Conservation (phyloP, 2,329 filamentous ascomycete species). For the Xylariales sp. region DNA sequence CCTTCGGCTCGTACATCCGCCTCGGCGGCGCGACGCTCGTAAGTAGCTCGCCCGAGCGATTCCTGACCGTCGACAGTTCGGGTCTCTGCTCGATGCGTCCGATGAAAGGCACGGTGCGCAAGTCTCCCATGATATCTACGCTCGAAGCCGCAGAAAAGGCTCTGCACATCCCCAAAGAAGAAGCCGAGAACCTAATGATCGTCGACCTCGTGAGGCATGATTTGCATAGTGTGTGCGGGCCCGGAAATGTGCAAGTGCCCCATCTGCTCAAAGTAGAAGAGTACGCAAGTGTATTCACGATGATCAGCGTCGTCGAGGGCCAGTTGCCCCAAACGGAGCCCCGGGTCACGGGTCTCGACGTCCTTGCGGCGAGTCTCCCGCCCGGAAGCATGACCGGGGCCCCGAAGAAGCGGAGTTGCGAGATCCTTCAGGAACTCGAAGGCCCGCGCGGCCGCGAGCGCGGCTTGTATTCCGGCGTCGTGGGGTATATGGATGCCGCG, state of each 20-base stretch:
- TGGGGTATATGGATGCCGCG: conserved; percentile 89
- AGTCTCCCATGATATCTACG: conserved; percentile 70
- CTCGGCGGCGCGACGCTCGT: conserved; percentile 78
- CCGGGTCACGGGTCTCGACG: conserved; percentile 74
- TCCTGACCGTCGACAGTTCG: conserved; percentile 68
- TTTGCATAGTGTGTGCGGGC: conserved; percentile 83
- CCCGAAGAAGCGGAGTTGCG: conserved; percentile 91
- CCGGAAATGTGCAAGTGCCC: conserved; percentile 77
- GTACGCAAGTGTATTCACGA: conserved; percentile 90
- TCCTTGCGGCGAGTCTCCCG: conserved; percentile 81
- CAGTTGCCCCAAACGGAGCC: conserved; percentile 57
- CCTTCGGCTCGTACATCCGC: conserved; percentile 85
- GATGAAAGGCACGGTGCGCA: conserved; percentile 97
- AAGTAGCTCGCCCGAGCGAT: conserved; percentile 89
- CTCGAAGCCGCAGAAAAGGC: conserved; percentile 77
- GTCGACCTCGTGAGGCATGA: conserved; percentile 97
- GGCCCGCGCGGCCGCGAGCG: conserved; percentile 62
- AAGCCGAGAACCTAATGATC: conserved; percentile 98
- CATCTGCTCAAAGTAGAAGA: conserved; percentile 89
- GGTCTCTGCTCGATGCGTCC: conserved; percentile 83
- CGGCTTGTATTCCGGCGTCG: conserved; percentile 86
- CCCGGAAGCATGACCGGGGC: conserved; percentile 97
- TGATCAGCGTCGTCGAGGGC: conserved; percentile 88
- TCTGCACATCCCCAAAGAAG: conserved; percentile 85
- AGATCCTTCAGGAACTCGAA: conserved; percentile 80